Evolutionary conservation across 192 early-diverging fungal genomes (phyloP), one percentile per base, ranked within the genome.

Genomic region (Physocladia obscura): DNA sequence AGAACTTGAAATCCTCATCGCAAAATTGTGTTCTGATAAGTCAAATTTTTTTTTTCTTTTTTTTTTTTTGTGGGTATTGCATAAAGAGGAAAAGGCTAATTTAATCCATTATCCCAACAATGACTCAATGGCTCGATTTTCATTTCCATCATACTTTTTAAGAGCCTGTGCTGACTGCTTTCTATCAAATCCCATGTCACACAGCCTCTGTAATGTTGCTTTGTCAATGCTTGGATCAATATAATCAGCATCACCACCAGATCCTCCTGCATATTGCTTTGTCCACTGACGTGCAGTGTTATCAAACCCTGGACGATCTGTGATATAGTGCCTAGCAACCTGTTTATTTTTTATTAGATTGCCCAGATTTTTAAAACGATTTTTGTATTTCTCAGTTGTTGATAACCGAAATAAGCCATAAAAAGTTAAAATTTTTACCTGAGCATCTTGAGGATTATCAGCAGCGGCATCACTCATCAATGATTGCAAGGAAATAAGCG

Each of bases 161-260:
- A 86, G 51, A 5, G 81, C 81, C 11, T 58, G 31, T 3, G 75
- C 67, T 11, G 84, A 80, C 35, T 73, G 24, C 11, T 48, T 67
- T 32, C 74, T 68, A 24, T 75, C 77, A 57, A 86, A 86, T 2
- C 84, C 84, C 84, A 86, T 86, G 26, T 86, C 79, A 19, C 27
- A 31, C 48, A 86, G 21, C 47, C 79, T 57, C 30, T 36, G 22
- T 17, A 85, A 69, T n/a, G 70, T 65, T 8, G 22, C 74, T 50
- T 69, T 39, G 57, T 84, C 78, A 49, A 83, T 54, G 22, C 82
- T 81, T 6, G 76, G 59, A 55, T 81, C 75, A 24, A 59, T 59
- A 4, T n/a, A n/a, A 35, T 59, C 57, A 15, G 57, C 24, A 24
- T 71, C 57, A 17, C 36, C 63, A 19, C 11, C 8, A 13, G 40